phyloP scores from a whole-genome alignment of 1,284 basidiomycete genomes.

The Ustilago shanxiensis region DNA sequence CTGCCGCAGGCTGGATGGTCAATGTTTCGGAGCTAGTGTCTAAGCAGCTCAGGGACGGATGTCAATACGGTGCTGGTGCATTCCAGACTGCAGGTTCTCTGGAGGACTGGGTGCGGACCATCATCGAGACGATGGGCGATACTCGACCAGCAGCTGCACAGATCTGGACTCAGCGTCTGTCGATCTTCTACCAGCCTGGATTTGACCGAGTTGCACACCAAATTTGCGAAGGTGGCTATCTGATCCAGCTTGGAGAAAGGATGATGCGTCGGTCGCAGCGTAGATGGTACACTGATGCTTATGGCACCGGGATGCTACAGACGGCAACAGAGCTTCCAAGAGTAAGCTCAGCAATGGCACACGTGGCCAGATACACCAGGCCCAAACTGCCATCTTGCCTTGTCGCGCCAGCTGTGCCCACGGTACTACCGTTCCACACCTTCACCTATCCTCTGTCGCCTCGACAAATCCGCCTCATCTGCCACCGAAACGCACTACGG shows the following conservation, averaged over 20 bases:
- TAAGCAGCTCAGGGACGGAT: slow-evolving; percentile 73
- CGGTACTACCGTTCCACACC: slow-evolving; percentile 76
- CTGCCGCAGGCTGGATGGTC: slow-evolving; percentile 72
- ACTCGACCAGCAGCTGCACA: slow-evolving; percentile 61
- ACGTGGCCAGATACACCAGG: slow-evolving; percentile 63
- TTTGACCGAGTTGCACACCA: slow-evolving; percentile 61
- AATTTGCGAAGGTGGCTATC: slow-evolving; percentile 74
- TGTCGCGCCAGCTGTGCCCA: slow-evolving; percentile 73
- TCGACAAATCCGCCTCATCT: slow-evolving; percentile 75
- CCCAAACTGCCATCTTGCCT: slow-evolving; percentile 71
- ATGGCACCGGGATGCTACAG: slow-evolving; percentile 23
- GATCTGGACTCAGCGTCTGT: slow-evolving; percentile 72
- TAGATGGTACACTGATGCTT: slow-evolving; percentile 73
- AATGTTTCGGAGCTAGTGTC: slow-evolving; percentile 73
- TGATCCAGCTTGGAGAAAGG: slow-evolving; percentile 75
- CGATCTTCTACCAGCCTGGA: slow-evolving; percentile 69
- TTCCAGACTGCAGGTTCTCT: slow-evolving; percentile 70
- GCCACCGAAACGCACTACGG: slow-evolving; percentile 76
- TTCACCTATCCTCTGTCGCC: slow-evolving; percentile 76
- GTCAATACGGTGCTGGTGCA: slow-evolving; percentile 71
- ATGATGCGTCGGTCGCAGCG: slow-evolving; percentile 74
- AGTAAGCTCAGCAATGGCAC: slow-evolving; percentile 19
- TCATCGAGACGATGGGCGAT: slow-evolving; percentile 67
- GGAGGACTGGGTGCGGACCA: slow-evolving; percentile 73
- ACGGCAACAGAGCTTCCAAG: slow-evolving; percentile 26